Evolutionary conservation across 768 basidiomycete species (phyloP).

Genomic region (Tephrocybe rancida): DNA sequence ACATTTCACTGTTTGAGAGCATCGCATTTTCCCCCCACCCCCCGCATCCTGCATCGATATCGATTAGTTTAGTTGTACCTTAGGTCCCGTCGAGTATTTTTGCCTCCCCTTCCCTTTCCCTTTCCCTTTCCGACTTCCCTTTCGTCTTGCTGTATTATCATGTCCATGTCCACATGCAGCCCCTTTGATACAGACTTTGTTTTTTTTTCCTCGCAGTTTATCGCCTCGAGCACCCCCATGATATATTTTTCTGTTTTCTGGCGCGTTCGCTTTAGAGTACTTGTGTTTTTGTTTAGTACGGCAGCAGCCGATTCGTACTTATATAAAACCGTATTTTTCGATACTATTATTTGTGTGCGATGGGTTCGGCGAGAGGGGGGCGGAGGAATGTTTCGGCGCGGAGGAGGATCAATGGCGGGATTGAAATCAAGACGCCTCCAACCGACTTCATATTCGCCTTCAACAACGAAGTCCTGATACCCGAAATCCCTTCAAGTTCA

Average conservation of each 20-base stretch:
- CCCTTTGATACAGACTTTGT: background rate
- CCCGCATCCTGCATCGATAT: constrained; percentile 21
- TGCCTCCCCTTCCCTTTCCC: constrained; percentile 17
- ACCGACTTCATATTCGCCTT: no score
- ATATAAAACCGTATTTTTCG: no score
- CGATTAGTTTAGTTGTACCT: constrained; percentile 33
- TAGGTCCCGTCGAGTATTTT: constrained; percentile 29
- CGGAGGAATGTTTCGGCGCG: no score
- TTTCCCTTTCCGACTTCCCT: background rate
- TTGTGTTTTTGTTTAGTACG: no score
- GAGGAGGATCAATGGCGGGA: no score
- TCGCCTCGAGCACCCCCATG: constrained; percentile 11
- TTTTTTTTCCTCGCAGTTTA: background rate
- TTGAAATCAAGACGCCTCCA: no score
- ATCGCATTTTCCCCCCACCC: constrained; percentile 12
- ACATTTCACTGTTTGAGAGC: constrained; percentile 19
- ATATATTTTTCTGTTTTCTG: constrained; percentile 25
- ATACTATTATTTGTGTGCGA: no score
- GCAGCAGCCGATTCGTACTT: no score
- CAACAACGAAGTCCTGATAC: no score
- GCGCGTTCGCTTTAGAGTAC: no score
- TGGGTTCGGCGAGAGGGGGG: no score
- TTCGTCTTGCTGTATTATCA: background rate
- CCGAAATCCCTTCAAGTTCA: no score
- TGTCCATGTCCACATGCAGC: background rate